Base-by-base conservation (phyloP, 106 monocot genomes). In the Posidonia australis region DNA sequence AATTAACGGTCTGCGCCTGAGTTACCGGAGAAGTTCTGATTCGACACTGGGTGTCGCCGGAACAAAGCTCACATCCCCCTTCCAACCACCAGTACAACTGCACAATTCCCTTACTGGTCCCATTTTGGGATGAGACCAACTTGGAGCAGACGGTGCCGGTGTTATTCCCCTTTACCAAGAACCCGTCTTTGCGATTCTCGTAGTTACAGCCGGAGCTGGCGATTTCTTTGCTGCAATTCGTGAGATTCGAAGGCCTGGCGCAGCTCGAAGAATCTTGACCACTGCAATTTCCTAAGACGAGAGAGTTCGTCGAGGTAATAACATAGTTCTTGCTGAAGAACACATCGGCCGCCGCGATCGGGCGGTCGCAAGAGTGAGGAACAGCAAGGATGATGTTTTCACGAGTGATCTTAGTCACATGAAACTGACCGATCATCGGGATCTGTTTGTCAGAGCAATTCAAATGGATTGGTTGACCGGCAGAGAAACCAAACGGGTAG, bases 401-500 rank as follows among this genome's bases (percentile, higher is more conserved):
- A 21, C 64, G 7, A 1, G 80, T 64, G 58, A 80, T 23, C 36
- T 73, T 64, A 11, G 21, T 44, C 17, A 76, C 69, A 16, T 6
- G n/a, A 29, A 70, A 76, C 1, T 28, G 21, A 54, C 56, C 55
- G 29, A 76, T 55, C 10, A 64, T 54, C 9, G 12, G 10, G 10
- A 1, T 0, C 23, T 51, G 17, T 44, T 14, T 9, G 42, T 2
- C n/a, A 24, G 19, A 60, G 76, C 87, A 87, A 30, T 62, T 67
- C n/a, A 87, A 32, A 5, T 0, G 14, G 20, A 87, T 81, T 1
- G 10, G 26, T 28, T 78, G 83, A 1, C 13, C 61, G 16, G 44
- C 10, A 26, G 77, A 73, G 83, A 87, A 87, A 52, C 83, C 83
- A 63, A 87, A 87, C n/a, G 87, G 87, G 59, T 78, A 83, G 5